Base-by-base conservation (phyloP, 2,329 filamentous ascomycete genomes). In the Diplodia scrobiculata region DNA sequence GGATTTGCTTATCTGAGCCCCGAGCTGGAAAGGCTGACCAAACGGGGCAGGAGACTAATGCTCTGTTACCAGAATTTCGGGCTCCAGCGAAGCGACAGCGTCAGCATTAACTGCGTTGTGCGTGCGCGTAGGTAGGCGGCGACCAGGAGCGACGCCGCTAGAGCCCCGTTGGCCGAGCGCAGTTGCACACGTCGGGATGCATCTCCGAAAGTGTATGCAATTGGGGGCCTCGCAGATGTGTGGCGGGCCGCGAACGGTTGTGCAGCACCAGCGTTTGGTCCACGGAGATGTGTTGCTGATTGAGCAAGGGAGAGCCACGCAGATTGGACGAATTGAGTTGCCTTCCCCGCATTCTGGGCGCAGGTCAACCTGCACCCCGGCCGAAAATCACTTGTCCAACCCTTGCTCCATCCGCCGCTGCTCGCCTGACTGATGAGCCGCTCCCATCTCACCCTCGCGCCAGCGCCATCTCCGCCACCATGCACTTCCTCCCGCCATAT, bases 391-490 rank as follows among this genome's bases (percentile, higher is more conserved):
- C 59, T 50, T 17, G 41, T 27, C 54, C 36, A 45, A 29, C 41
- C 50, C 47, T 50, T 63, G 47, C 41, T 62, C 38, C 29, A 51
- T 36, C 21, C 59, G 48, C 48, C 59, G 48, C 59, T 48, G 45
- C 58, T 62, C 58, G 58, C 58, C 58, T 62, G 58, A 62, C 58
- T 62, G 58, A 32, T 19, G 58, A 62, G 58, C 41, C 58, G 58
- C 58, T 62, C 58, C 17, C 58, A 48, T 62, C 45, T 62, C 58
- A 50, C 58, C 27, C 45, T 32, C 45, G 52, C 47, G 64, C 50
- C 54, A 36, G 51, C 67, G 67, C 67, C 54, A 68, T 66, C 68
- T 66, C 59, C 36, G 50, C 59, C 59, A 41, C 54, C 48, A 45
- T 64, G 27, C 63, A 48, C 32, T 29, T 14, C 17, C 63, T 48